A percentile compares a stretch with the other conserved stretches of the same genome.
phyloP scores from a whole-genome alignment of 2,329 filamentous ascomycete species.

The Neonectria magnoliae region DNA sequence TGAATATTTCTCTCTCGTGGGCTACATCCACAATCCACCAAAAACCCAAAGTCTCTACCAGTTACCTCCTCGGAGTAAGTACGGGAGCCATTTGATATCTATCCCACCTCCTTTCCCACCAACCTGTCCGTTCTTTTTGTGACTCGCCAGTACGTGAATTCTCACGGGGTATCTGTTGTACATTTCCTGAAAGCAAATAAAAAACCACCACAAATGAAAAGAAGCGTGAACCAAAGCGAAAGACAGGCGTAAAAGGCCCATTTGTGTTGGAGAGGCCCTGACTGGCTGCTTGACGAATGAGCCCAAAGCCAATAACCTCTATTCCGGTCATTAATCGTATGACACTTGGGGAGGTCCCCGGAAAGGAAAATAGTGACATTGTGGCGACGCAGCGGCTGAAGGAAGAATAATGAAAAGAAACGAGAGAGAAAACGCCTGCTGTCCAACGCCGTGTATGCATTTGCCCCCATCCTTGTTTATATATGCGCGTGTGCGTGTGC shows the following conservation, averaged over 20 bases:
- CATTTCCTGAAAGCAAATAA: slow-evolving; percentile 37
- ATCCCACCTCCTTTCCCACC: slow-evolving; percentile 4
- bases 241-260: slow-evolving; percentile 2
- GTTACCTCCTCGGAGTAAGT: slow-evolving; percentile 25
- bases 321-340: slow-evolving; percentile 9
- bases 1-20: slow-evolving; percentile 20
- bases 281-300: slow-evolving; percentile 1
- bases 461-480: slow-evolving; percentile 29
- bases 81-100: slow-evolving; percentile 20
- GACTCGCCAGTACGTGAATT: slow-evolving; percentile 35
- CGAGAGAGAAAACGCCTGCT: slow-evolving; percentile 37
- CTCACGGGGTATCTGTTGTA: slow-evolving; percentile 45
- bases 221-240: slow-evolving; percentile 10
- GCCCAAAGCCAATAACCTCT: neutral
- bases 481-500: slow-evolving; percentile 26
- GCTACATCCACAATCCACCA: slow-evolving; percentile 12
- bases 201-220: slow-evolving; percentile 37
- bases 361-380: slow-evolving; percentile 9
- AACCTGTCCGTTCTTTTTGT: slow-evolving; percentile 12
- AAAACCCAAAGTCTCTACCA: slow-evolving; percentile 29
- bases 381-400: slow-evolving; percentile 24
- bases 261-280: neutral
- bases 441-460: slow-evolving; percentile 40
- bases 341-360: neutral
- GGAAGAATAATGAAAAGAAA: slow-evolving; percentile 19